A percentile compares a stretch with the other conserved stretches of the same genome.
phyloP scores from a whole-genome alignment of 140 eudicot species.

The Stevia rebaudiana region DNA sequence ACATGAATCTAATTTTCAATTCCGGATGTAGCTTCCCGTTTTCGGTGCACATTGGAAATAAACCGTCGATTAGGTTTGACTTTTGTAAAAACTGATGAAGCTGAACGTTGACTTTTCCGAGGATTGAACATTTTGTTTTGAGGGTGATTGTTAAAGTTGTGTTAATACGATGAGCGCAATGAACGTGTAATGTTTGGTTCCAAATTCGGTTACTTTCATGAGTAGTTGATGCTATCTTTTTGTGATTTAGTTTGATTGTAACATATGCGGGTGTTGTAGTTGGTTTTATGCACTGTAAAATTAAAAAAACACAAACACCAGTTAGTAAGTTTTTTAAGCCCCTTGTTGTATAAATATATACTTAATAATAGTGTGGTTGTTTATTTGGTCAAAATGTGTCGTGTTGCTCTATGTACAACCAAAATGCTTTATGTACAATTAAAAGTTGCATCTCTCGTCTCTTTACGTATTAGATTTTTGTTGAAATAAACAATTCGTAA shows the following conservation, averaged over 20 bases:
- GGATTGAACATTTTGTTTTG: conserved; percentile 49
- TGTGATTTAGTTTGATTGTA: conserved; percentile 57
- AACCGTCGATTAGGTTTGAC: conserved; percentile 61
- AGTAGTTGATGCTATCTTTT: conserved; percentile 67
- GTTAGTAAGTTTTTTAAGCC: conserved; percentile 5
- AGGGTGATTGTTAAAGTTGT: conserved; percentile 70
- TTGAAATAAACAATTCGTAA: too few relatives aligned
- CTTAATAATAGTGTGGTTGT: too few relatives aligned
- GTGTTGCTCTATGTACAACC: too few relatives aligned
- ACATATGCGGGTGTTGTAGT: conserved; percentile 67
- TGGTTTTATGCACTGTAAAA: conserved; percentile 62
- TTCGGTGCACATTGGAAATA: conserved; percentile 55
- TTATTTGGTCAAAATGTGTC: too few relatives aligned
- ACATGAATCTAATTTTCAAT: conserved; percentile 50
- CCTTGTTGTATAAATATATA: too few relatives aligned
- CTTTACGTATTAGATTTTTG: too few relatives aligned
- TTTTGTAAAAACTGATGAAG: conserved; percentile 45
- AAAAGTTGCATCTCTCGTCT: too few relatives aligned
- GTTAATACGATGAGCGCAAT: conserved; percentile 67
- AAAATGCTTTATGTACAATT: too few relatives aligned
- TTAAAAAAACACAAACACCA: background rate
- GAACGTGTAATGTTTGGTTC: conserved; percentile 88
- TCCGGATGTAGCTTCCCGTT: conserved; percentile 50
- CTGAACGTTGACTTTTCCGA: conserved; percentile 54
- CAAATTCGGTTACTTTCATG: conserved; percentile 56